Base-by-base conservation (phyloP, 192 early-diverging fungal genomes). In the Glomus cerebriforme region DNA sequence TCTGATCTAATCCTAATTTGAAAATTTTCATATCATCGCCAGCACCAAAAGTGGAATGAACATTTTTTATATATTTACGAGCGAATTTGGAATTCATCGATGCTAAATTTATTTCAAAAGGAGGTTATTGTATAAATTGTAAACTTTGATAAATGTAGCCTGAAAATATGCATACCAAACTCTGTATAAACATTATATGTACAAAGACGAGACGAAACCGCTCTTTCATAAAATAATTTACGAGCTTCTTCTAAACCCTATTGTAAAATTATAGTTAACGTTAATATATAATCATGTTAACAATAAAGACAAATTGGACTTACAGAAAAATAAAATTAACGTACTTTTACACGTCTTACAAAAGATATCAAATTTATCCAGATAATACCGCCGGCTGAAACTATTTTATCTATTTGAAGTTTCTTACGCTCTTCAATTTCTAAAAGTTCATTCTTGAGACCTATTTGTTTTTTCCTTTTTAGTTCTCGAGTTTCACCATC, bases 361-460 rank as follows among this genome's bases (percentile, higher is more conserved):
- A 92, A 89, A 22, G 95, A 88, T 93, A 97, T 95, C 72, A 96
- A 95, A 79, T 93, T 92, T 70, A 97, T 93, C 94, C 95, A 97
- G 22, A 91, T 89, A 47, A 96, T 75, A 10, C 88, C 88, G 74
- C 91, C 88, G 2, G 85, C 86, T 66, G 89, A 83, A 69, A 88
- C 90, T 77, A 88, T 75, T 24, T 86, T 84, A 10, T 84, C 87
- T 10, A 93, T 71, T 79, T 92, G 86, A 31, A 80, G 83, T 73
- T 89, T 86, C 59, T 81, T 84, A 43, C 81, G 80, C 24, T 84
- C 85, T 77, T 95, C 91, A 35, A 93, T 86, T 67, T 87, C 87
- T n/a, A 68, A 72, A 29, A 90, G 82, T 32, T 93, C 92, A 70
- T 86, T 85, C 27, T 90, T 86, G 5, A 83, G 59, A 78, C 90